Base-by-base conservation (phyloP, 805 yeast genomes). In the Danielia reshetovae region DNA sequence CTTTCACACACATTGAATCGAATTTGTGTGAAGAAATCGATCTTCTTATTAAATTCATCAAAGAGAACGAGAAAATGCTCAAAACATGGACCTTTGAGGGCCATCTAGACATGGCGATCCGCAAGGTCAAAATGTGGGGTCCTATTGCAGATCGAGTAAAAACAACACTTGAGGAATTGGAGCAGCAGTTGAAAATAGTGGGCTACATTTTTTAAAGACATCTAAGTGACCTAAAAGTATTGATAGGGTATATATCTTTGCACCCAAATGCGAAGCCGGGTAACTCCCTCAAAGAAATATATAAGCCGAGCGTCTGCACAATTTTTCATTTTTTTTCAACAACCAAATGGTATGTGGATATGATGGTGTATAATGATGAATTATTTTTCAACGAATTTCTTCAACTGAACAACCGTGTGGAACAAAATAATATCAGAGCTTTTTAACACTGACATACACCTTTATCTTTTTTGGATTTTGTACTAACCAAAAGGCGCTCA, bases 401-500 rank as follows among this genome's bases (percentile, higher is more conserved):
- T 77, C 83, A 77, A 74, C 83, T 77, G 81, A 77, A 74, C 48
- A 54, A 53, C 64, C 69, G 58, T 72, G 75, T 72, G 65, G 81
- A 74, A 70, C 69, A 72, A 53, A 49, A 61, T 57, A 68, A 62
- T 65, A 52, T 54, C 81, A 72, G 77, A 72, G 83, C 83, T 77
- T 77, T 77, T 77, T 77, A 77, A 77, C 82, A 74, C 83, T 77
- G 83, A 55, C 39, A 44, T 38, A 39, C 38, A 29, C 32, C 3
- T 8, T 3, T 10, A 19, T 9, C 11, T 29, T 10, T n/a, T 12
- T 28, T 28, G 18, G n/a, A n/a, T n/a, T n/a, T n/a, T n/a, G n/a
- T n/a, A n/a, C n/a, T n/a, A n/a, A n/a, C n/a, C n/a, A n/a, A n/a
- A n/a, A n/a, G n/a, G n/a, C n/a, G n/a, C n/a, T n/a, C n/a, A n/a